phyloP scores from a whole-genome alignment of 179 eudicot species.

The Patellifolia procumbens region DNA sequence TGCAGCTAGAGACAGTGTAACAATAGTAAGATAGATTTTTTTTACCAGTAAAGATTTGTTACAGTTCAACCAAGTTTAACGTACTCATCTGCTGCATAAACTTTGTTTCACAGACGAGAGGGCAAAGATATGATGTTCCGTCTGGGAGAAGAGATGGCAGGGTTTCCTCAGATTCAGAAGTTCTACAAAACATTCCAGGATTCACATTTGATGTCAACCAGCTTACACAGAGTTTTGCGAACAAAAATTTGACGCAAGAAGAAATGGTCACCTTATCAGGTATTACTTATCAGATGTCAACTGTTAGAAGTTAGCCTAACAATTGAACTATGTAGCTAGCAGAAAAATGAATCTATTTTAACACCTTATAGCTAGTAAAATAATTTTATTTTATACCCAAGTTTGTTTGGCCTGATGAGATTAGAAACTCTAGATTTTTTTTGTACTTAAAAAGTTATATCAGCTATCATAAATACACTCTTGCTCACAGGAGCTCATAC shows the following conservation, averaged over 20 bases:
- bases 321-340: neutral
- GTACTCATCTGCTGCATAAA: neutral
- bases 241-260: conserved; percentile 62
- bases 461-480: neutral
- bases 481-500: conserved; percentile 70
- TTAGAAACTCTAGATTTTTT: no score
- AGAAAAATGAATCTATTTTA: neutral
- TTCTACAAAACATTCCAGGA: conserved; percentile 48
- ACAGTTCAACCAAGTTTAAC: neutral
- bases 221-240: conserved; percentile 59
- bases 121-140: conserved; percentile 65
- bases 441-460: neutral
- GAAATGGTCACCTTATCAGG: conserved; percentile 92
- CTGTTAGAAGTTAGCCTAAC: neutral
- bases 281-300: conserved; percentile 12
- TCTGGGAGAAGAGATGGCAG: conserved; percentile 83
- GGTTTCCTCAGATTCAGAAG: conserved; percentile 55
- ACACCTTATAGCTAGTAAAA: neutral
- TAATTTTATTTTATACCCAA: neutral
- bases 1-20: conserved; percentile 83
- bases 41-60: neutral
- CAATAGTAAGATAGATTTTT: conserved; percentile 43
- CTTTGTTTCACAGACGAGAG: conserved; percentile 50
- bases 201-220: conserved; percentile 43
- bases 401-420: neutral